These are phyloP conservation scores for Myxozyma mucilagina DNA, from an alignment of 805 yeast species.

Conservation along the genomic window DNA sequence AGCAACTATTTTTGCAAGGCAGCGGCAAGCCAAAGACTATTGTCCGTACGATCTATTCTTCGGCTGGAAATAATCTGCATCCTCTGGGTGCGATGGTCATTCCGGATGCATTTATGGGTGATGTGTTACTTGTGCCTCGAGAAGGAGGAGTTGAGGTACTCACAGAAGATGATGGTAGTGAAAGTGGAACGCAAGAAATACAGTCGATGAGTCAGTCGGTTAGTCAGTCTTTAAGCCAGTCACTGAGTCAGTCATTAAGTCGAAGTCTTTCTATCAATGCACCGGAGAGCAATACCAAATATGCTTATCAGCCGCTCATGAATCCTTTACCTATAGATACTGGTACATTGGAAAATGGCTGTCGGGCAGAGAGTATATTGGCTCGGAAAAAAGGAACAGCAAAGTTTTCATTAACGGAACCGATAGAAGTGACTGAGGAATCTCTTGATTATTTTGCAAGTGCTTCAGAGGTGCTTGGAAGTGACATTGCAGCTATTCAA, in stretches of 20 bases:
- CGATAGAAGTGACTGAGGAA: slow-evolving; percentile 34
- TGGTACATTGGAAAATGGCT: neutral
- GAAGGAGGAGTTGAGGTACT: slow-evolving; percentile 8
- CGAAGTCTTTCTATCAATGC: neutral
- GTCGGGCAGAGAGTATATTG: slow-evolving; percentile 4
- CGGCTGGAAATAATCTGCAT: neutral
- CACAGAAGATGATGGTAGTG: neutral
- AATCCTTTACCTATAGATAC: slow-evolving; percentile 18
- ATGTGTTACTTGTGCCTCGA: slow-evolving; percentile 3
- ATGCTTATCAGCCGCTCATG: slow-evolving; percentile 15
- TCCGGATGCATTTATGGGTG: slow-evolving; percentile 13
- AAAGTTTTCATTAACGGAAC: slow-evolving; percentile 29
- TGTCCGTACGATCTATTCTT: neutral
- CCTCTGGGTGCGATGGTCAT: slow-evolving; percentile 13
- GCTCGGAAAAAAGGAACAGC: slow-evolving; percentile 3
- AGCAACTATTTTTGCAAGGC: neutral
- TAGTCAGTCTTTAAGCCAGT: neutral
- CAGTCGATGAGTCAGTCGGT: neutral
- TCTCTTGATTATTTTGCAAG: slow-evolving; percentile 33
- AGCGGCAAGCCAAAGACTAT: slow-evolving; percentile 3
- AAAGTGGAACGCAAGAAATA: neutral
- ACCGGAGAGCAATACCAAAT: neutral
- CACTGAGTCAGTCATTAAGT: neutral
- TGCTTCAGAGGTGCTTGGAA: slow-evolving; percentile 32
- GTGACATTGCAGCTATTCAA: slow-evolving; percentile 37